Percentiles rank a stretch among this genome's conserved stretches.
Evolutionary conservation across 2,329 filamentous ascomycete genomes (phyloP).

Genomic region (Lecanicillium sp.): DNA sequence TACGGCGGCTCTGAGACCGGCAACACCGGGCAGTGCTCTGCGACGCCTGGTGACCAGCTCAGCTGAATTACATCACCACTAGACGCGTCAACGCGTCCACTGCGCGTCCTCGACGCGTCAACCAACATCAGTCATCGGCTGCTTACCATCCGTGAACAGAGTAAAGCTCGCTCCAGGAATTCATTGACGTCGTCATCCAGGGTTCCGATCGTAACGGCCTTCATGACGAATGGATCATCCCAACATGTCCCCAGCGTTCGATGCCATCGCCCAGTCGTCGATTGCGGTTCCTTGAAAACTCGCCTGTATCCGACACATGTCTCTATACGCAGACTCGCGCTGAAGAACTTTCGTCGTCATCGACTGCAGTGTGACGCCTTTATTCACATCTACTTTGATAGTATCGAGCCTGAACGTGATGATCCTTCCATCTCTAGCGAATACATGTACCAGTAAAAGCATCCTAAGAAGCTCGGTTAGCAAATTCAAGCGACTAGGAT

Average conservation of each 20-base stretch:
- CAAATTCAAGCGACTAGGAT: too few species aligned
- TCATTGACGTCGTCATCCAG: background rate
- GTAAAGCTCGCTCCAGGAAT: background rate
- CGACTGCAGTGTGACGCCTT: constrained; percentile 3
- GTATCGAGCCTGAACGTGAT: background rate
- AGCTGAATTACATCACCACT: background rate
- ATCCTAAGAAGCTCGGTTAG: background rate
- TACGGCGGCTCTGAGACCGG: too few species aligned
- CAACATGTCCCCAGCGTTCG: background rate
- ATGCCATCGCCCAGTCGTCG: background rate
- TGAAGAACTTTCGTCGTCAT: too few species aligned
- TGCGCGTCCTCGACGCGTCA: constrained; percentile 2
- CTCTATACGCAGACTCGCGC: background rate
- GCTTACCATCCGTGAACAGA: too few species aligned
- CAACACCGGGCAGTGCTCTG: too few species aligned
- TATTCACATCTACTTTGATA: background rate
- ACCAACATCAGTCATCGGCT: too few species aligned
- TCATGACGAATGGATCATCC: constrained; percentile 11
- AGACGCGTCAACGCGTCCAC: background rate
- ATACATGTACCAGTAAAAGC: constrained; percentile 1
- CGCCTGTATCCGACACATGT: background rate
- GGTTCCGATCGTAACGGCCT: background rate
- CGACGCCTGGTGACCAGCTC: background rate
- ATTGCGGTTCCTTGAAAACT: background rate
- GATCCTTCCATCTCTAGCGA: background rate